Evolutionary conservation across 495 filamentous ascomycete genomes (phyloP).

Genomic region (Penicilliopsis zonata): DNA sequence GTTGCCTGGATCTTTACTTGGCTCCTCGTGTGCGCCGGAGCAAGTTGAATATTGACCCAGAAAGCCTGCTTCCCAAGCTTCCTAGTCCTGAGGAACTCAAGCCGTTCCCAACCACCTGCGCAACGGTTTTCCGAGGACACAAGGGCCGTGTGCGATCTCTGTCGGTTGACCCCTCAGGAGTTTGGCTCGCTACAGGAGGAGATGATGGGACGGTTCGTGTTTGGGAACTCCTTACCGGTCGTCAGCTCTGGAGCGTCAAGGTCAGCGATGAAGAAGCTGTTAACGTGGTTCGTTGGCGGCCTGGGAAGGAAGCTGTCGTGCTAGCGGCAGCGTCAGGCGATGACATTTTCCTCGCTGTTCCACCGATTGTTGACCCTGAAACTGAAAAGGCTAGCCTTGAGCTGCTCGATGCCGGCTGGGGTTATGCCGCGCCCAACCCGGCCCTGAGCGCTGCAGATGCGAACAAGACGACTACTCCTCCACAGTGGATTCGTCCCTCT

Average conservation of each 20-base stretch:
- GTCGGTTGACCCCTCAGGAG: conserved; percentile 62
- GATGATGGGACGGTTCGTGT: conserved; percentile 88
- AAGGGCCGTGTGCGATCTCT: conserved; percentile 79
- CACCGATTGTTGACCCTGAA: conserved; percentile 58
- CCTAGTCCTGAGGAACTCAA: conserved; percentile 87
- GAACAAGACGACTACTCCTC: conserved; percentile 61
- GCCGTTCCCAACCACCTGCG: conserved; percentile 83
- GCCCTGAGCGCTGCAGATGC: conserved; percentile 43
- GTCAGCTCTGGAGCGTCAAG: conserved; percentile 75
- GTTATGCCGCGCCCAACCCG: conserved; percentile 65
- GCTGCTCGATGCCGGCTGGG: conserved; percentile 75
- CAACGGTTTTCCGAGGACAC: conserved; percentile 76
- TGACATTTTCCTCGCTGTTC: conserved; percentile 71
- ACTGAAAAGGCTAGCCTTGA: conserved; percentile 62
- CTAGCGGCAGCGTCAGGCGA: conserved; percentile 77
- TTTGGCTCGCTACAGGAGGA: conserved; percentile 79
- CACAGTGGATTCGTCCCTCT: conserved; percentile 73
- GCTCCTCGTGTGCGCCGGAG: conserved; percentile 85
- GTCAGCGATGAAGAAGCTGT: conserved; percentile 73
- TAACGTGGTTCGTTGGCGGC: conserved; percentile 82
- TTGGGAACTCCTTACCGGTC: conserved; percentile 81
- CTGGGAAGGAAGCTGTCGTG: conserved; percentile 66
- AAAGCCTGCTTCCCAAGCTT: conserved; percentile 84
- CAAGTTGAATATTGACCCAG: conserved; percentile 92
- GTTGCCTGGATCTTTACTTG: conserved; percentile 89